phyloP scores from a whole-genome alignment of 2,329 filamentous ascomycete genomes.

The Lachnellula cervina region DNA sequence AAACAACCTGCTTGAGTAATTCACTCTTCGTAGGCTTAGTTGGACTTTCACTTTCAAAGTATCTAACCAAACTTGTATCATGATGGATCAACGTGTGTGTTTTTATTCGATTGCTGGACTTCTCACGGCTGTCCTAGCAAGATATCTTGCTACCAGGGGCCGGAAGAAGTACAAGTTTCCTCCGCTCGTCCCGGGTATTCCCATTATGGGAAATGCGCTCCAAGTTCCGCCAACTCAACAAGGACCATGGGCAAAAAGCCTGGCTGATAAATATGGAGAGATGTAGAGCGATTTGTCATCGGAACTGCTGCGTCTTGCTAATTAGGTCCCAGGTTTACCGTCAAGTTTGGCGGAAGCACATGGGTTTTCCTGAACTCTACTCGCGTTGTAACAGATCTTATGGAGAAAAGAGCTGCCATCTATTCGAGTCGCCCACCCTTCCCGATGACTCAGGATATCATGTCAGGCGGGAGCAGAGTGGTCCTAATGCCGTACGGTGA shows the following conservation, averaged over 20 bases:
- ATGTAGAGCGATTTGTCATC: slow-evolving; percentile 9
- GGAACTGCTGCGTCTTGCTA: neutral
- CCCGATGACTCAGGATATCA: slow-evolving; percentile 23
- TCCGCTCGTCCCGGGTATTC: slow-evolving; percentile 16
- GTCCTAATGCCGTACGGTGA: slow-evolving; percentile 29
- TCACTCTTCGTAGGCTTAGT: too few relatives aligned
- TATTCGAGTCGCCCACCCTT: slow-evolving; percentile 19
- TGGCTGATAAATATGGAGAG: slow-evolving; percentile 21
- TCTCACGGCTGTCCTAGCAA: too few relatives aligned
- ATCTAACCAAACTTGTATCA: too few relatives aligned
- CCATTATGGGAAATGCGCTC: slow-evolving; percentile 22
- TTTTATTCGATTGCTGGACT: too few relatives aligned
- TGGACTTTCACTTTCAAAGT: too few relatives aligned
- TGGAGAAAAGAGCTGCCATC: slow-evolving; percentile 20
- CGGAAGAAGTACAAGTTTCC: slow-evolving; percentile 21
- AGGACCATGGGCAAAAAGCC: slow-evolving; percentile 15
- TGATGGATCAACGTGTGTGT: too few relatives aligned
- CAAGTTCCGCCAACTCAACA: slow-evolving; percentile 17
- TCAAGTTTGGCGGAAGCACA: slow-evolving; percentile 31
- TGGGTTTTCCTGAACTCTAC: slow-evolving; percentile 40
- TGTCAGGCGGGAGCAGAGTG: slow-evolving; percentile 26
- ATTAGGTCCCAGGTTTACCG: slow-evolving; percentile 17
- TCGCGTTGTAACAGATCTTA: slow-evolving; percentile 34
- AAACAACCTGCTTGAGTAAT: too few relatives aligned
- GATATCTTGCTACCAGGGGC: too few relatives aligned